Evolutionary conservation across 2,329 filamentous ascomycete genomes (phyloP), one percentile per base, ranked within the genome.

Genomic region (Cytospora mali): DNA sequence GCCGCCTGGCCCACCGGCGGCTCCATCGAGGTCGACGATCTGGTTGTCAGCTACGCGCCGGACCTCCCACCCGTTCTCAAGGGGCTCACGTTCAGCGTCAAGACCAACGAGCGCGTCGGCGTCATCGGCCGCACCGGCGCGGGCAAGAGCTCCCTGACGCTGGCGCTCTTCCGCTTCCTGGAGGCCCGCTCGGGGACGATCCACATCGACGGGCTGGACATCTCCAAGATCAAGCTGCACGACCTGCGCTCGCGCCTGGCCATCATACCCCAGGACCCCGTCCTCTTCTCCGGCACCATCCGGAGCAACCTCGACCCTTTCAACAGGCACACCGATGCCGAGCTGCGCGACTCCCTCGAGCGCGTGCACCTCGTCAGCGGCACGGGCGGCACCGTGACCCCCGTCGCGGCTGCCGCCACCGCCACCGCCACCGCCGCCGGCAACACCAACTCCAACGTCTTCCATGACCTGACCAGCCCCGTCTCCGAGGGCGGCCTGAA

Each of bases 211-310:
- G 90, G 89, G 0, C 68, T 92, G 14, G 89, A 93, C 70, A 90
- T 93, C 57, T 88, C 88, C 25, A 88, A 84, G 69, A 84, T 93
- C 69, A 84, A 84, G 59, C 80, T 93, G 0, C 82, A 89, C 61
- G 86, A 89, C 61, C 78, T 95, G 13, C 84, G 91, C 27, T 88
- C 85, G n/a, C 82, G 90, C 0, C 76, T 95, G 0, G 89, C 90
- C 42, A 93, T 95, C 68, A 94, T 95, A 59, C 91, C 91, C 6
- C 68, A 93, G 75, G 91, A 94, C 68, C 91, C 91, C 0, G 90
- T 93, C 1, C 81, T 95, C 7, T 94, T 95, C 76, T 91, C 88
- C 0, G 91, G 92, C 25, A 93, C 90, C 0, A 79, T 95, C 23
- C 83, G 91, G 49, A 86, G 82, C 50, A 94, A 94, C 69, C 81